Evolutionary conservation across 345 rosid species (phyloP).

Genomic region (Ailanthus altissimus): DNA sequence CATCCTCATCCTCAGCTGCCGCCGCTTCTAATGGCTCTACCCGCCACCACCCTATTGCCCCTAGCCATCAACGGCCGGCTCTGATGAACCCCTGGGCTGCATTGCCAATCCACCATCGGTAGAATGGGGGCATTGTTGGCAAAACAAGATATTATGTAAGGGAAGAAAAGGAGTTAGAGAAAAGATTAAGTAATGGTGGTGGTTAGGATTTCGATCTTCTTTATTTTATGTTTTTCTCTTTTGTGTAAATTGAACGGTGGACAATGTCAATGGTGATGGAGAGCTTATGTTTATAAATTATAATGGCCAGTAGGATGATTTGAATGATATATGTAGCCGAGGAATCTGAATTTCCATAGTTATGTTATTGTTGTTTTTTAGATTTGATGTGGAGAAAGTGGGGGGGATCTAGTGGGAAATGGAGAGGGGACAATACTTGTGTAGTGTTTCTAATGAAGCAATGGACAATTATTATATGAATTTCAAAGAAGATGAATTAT

Average conservation of each 20-base stretch:
- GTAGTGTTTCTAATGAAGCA: background rate
- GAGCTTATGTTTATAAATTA: background rate
- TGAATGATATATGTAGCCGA: background rate
- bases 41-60: conserved; percentile 19
- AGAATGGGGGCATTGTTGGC: background rate
- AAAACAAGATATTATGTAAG: too few relatives aligned
- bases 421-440: background rate
- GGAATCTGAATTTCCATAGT: background rate
- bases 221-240: background rate
- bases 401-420: background rate
- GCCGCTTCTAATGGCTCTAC: conserved; percentile 19
- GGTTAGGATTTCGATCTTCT: conserved; percentile 9
- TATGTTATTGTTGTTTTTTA: background rate
- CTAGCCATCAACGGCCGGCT: conserved; percentile 30
- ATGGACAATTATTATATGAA: conserved; percentile 2
- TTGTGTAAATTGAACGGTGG: background rate
- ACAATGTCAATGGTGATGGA: background rate
- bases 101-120: conserved; percentile 37
- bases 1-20: conserved; percentile 36
- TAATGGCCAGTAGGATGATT: conserved; percentile 8
- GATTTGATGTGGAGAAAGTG: conserved; percentile 12
- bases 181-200: too few relatives aligned
- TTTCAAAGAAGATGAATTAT: background rate
- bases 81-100: conserved; percentile 56
- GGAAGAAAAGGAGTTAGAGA: too few relatives aligned